Evolutionary conservation across 495 filamentous ascomycete genomes (phyloP).

Genomic region (Talaromyces thailandensis): DNA sequence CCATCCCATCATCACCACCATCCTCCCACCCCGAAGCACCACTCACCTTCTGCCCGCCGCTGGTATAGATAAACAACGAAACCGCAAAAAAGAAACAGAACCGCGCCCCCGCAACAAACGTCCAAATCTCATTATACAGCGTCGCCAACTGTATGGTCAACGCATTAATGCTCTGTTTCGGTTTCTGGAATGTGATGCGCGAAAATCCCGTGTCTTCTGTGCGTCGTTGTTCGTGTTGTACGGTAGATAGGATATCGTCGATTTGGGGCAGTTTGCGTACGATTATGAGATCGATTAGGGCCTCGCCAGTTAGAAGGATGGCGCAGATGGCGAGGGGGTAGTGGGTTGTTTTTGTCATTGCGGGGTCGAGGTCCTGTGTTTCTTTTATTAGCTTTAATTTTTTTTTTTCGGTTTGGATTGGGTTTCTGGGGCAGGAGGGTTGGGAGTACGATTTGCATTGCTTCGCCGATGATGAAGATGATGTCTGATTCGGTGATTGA

Average conservation of each 20-base stretch:
- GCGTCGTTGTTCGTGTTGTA: neutral
- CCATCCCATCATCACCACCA: conserved; percentile 24
- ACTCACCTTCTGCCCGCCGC: conserved; percentile 22
- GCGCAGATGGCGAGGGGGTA: conserved; percentile 64
- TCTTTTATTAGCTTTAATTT: neutral
- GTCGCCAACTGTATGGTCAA: conserved; percentile 21
- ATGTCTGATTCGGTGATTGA: conserved; percentile 68
- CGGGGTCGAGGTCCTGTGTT: conserved; percentile 31
- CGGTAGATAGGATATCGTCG: conserved; percentile 22
- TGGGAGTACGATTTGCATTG: conserved; percentile 60
- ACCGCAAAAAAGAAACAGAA: conserved; percentile 56
- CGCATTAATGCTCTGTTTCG: conserved; percentile 11
- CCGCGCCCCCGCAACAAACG: conserved; percentile 58
- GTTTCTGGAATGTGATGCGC: neutral
- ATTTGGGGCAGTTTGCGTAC: conserved; percentile 41
- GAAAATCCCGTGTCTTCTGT: conserved; percentile 9
- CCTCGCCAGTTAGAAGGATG: conserved; percentile 55
- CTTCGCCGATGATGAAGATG: conserved; percentile 75
- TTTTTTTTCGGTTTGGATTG: neutral
- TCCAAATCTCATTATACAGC: conserved; percentile 71
- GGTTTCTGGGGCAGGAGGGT: neutral
- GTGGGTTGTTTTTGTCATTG: conserved; percentile 53
- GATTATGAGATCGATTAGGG: conserved; percentile 64
- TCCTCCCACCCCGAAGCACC: neutral
- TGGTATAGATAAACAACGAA: conserved; percentile 60